Conservation (phyloP, 2,329 filamentous ascomycete genomes). For the Stagonosporopsis cucurbitacearum region DNA sequence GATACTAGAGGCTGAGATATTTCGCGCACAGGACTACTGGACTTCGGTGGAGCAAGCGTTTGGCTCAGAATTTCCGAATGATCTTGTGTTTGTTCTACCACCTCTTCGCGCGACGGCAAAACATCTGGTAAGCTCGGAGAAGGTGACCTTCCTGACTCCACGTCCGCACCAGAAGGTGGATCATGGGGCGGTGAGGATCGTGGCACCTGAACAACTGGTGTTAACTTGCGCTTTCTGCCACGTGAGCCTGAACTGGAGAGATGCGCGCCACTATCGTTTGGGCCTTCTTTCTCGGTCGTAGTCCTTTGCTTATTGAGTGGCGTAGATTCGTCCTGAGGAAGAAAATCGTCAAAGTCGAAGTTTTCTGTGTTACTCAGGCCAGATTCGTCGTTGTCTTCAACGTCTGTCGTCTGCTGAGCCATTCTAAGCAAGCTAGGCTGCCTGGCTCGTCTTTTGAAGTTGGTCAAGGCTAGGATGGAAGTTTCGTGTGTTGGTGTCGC, state of each 20-base stretch:
- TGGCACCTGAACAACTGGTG: conserved; percentile 47
- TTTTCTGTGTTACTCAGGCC: conserved; percentile 53
- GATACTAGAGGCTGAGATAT: conserved; percentile 23
- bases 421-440: conserved; percentile 59
- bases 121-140: conserved; percentile 46
- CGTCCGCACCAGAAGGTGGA: conserved; percentile 35
- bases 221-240: conserved; percentile 49
- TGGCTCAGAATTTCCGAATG: conserved; percentile 46
- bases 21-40: conserved; percentile 47
- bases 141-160: conserved; percentile 40
- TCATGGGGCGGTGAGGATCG: conserved; percentile 48
- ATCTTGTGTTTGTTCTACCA: conserved; percentile 30
- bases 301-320: conserved; percentile 60
- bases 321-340: conserved; percentile 72
- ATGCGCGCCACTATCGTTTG: conserved; percentile 38
- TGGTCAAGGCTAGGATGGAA: conserved; percentile 57
- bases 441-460: conserved; percentile 57
- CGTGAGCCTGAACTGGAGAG: conserved; percentile 43
- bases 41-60: conserved; percentile 54
- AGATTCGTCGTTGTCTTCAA: conserved; percentile 55
- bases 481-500: conserved; percentile 54
- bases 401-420: conserved; percentile 54
- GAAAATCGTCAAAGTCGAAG: conserved; percentile 55
- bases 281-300: conserved; percentile 32
- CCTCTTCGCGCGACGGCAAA: conserved; percentile 33